Evolutionary conservation across 2,329 filamentous ascomycete genomes (phyloP), one percentile per base, ranked within the genome.

Genomic region (Fusarium sp.): DNA sequence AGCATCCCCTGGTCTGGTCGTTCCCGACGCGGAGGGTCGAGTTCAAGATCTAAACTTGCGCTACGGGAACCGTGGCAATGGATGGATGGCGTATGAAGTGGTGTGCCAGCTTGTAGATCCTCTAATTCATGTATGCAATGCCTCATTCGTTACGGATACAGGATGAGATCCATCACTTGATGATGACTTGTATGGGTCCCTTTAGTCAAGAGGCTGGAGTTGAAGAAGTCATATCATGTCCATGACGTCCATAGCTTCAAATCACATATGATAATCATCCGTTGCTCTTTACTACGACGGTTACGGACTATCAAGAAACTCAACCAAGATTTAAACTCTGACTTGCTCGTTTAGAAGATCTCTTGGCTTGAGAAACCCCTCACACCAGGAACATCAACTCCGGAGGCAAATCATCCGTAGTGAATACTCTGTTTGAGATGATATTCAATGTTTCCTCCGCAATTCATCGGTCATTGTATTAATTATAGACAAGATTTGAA

Each of bases 91-190:
- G 46, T 61, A 37, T 37, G 34, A 37, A 37, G 56, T 66, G 58
- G 67, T 70, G 62, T 70, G 58, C 49, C 67, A 70, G 62, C 34
- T 30, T 60, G 67, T 67, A 68, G 67, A 70, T 70, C 67, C 39
- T 52, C 30, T 48, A 52, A 52, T 21, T 37, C 34, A 37, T 37
- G 34, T n/a, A 70, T 62, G 31, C 54, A 63, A 52, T 55, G 43
- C 49, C 57, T 61, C 43, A 66, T 65, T 66, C 54, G 62, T 49
- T 61, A 34, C 16, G 16, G 16, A 37, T 37, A 37, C 34, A 52
- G 49, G 39, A 52, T 41, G n/a, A 34, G 39, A 52, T 41, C 10
- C 34, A 28, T 42, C 21, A 37, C n/a, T 63, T 48, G 34, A 46
- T 39, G 19, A 51, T 55, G 41, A 57, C 55, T 56, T 37, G 37